Percentiles rank a stretch among this genome's conserved stretches.
Conservation (phyloP, 1,284 basidiomycete genomes). For the Earliella scabrosa region DNA sequence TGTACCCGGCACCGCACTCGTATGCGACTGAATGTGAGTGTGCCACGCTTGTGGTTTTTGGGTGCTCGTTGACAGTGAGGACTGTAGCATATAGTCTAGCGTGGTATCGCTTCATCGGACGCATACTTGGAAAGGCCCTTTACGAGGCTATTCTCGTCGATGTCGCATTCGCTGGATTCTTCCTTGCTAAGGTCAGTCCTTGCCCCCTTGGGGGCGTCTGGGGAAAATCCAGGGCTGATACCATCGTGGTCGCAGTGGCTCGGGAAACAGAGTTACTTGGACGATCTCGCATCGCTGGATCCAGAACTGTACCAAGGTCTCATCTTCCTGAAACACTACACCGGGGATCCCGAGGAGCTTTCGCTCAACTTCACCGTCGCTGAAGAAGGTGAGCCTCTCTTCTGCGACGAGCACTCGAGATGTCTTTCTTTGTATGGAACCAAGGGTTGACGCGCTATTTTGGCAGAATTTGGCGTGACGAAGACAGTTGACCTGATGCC, state of each 20-base stretch:
- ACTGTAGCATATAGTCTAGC: slow-evolving; percentile 75
- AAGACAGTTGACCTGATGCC: slow-evolving; percentile 83
- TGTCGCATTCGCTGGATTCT: slow-evolving; percentile 95
- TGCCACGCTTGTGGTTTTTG: slow-evolving; percentile 31
- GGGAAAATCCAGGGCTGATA: not conserved
- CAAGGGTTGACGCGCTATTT: not conserved
- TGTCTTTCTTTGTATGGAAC: not conserved
- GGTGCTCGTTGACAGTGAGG: slow-evolving; percentile 2
- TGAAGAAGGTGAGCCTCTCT: slow-evolving; percentile 68
- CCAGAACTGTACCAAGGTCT: slow-evolving; percentile 92
- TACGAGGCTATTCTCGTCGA: slow-evolving; percentile 98
- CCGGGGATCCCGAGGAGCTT: slow-evolving; percentile 89
- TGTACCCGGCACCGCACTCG: slow-evolving; percentile 93
- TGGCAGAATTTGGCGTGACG: slow-evolving; percentile 84
- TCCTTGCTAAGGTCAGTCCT: slow-evolving; percentile 80
- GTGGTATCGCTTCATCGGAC: slow-evolving; percentile 96
- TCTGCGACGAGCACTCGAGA: not conserved
- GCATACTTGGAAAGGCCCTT: slow-evolving; percentile 93
- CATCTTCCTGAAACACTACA: slow-evolving; percentile 92
- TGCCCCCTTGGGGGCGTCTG: no score
- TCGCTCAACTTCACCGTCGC: slow-evolving; percentile 91
- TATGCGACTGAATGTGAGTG: slow-evolving; percentile 86
- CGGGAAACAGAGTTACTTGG: slow-evolving; percentile 85
- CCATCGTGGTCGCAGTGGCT: slow-evolving; percentile 67
- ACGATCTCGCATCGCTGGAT: slow-evolving; percentile 92